Base-by-base conservation (phyloP, 768 basidiomycete species). In the Austroboletus festivus region DNA sequence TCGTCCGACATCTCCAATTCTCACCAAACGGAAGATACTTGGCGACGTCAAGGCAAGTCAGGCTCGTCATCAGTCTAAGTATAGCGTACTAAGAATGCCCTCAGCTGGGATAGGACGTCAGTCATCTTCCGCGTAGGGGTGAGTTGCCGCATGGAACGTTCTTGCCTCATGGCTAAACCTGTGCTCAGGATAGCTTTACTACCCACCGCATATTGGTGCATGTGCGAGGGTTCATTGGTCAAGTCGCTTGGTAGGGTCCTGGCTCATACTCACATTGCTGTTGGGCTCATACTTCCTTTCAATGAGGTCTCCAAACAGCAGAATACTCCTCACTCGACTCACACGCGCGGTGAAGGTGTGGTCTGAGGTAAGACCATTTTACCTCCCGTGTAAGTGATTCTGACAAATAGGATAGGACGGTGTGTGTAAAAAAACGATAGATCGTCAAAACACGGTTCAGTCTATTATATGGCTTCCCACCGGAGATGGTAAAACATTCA, bases 1-100 rank as follows among this genome's bases (percentile, higher is more conserved):
- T 80, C 21, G 78, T 80, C 18, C 63, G 77, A 40, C 77, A 80
- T 53, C 58, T 80, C 39, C 77, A 80, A 50, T 80, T 80, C 59
- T 80, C 79, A 13, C 80, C 79, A 5, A 73, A 77, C 53, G 78
- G 78, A 31, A 70, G 71, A 54, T 77, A 72, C 56, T 53, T 80
- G 52, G 78, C 80, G 3, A 80, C 80, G 2, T 79, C 79, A 26
- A 78, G 78, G 70, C 73, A 48, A 23, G 67, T 52, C 38, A 35
- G 10, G 13, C n/a, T 19, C 42, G 24, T 28, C 47, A 51, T 33
- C 12, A 40, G 24, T 30, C 34, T 19, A n/a, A n/a, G n/a, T n/a
- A 26, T 54, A 46, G 22, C 11, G 20, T 38, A 28, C 38, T 44
- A 34, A 58, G 53, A 44, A 42, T 37, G 44, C 51, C 26, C 52